phyloP scores from a whole-genome alignment of 495 filamentous ascomycete genomes.

The Xylaria telfairii region DNA sequence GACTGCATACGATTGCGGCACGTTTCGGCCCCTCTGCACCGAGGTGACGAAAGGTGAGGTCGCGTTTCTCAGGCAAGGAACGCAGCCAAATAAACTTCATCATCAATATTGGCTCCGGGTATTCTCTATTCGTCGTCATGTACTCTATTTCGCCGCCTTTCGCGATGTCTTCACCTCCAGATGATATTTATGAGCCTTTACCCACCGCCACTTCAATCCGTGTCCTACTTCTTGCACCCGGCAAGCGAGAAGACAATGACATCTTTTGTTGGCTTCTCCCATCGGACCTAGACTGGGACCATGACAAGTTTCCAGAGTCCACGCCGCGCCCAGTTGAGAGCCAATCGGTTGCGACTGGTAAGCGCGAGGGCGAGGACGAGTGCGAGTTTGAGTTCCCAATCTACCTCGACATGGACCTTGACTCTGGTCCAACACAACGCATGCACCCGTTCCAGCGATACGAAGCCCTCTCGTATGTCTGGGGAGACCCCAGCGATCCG shows the following conservation, averaged over 20 bases:
- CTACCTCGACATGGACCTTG: neutral
- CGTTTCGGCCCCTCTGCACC: neutral
- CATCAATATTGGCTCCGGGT: no score
- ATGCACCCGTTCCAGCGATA: conserved; percentile 15
- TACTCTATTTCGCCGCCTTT: neutral
- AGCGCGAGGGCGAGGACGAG: neutral
- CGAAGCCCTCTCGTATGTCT: conserved; percentile 34
- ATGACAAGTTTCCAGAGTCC: neutral
- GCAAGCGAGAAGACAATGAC: neutral
- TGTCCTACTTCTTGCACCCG: conserved; percentile 6
- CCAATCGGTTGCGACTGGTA: neutral
- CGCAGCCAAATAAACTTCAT: neutral
- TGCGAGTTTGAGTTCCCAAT: neutral
- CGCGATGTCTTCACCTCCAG: conserved; percentile 2
- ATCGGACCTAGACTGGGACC: conserved; percentile 8
- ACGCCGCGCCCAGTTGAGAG: neutral
- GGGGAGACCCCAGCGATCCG: conserved; percentile 18
- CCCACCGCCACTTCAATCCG: conserved; percentile 9
- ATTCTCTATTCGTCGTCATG: neutral
- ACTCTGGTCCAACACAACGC: neutral
- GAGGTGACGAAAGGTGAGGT: neutral
- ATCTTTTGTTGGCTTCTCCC: neutral
- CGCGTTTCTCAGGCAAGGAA: neutral
- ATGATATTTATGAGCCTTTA: neutral
- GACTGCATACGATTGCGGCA: neutral